These are phyloP conservation scores for Suillus decipiens DNA, from an alignment of 768 basidiomycete genomes.

Conservation along the genomic window DNA sequence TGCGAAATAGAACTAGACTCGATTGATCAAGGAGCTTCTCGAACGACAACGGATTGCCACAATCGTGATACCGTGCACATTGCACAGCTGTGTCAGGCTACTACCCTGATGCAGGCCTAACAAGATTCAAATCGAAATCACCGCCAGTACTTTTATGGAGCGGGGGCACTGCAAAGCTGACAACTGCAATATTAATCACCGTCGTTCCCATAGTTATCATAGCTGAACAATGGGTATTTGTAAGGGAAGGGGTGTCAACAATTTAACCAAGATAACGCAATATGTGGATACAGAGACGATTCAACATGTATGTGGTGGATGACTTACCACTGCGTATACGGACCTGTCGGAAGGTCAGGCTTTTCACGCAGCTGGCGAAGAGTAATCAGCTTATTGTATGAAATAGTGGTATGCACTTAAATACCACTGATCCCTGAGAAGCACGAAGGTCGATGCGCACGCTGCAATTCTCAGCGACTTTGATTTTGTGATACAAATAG, in stretches of 20 bases:
- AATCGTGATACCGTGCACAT: background rate
- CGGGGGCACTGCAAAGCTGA: background rate
- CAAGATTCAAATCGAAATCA: background rate
- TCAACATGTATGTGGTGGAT: too few relatives aligned
- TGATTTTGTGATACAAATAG: too few relatives aligned
- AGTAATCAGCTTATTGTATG: too few relatives aligned
- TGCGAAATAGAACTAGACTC: background rate
- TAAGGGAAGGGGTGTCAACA: background rate
- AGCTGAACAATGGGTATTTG: background rate
- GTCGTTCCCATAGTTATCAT: conserved; percentile 2
- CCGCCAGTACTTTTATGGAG: background rate
- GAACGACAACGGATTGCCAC: background rate
- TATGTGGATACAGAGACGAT: too few relatives aligned
- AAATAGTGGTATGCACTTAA: too few relatives aligned
- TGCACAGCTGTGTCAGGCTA: background rate
- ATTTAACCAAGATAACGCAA: too few relatives aligned
- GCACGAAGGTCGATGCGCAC: too few relatives aligned
- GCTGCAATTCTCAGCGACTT: too few relatives aligned
- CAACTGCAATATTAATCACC: background rate
- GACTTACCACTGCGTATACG: too few relatives aligned
- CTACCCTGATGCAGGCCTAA: background rate
- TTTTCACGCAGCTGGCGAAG: too few relatives aligned
- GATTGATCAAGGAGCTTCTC: background rate
- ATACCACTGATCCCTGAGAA: too few relatives aligned
- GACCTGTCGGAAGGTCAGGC: too few relatives aligned